Percentiles rank a stretch among this genome's conserved stretches.
Evolutionary conservation across 2,329 filamentous ascomycete genomes (phyloP).

Genomic region (Fusarium annulatum): DNA sequence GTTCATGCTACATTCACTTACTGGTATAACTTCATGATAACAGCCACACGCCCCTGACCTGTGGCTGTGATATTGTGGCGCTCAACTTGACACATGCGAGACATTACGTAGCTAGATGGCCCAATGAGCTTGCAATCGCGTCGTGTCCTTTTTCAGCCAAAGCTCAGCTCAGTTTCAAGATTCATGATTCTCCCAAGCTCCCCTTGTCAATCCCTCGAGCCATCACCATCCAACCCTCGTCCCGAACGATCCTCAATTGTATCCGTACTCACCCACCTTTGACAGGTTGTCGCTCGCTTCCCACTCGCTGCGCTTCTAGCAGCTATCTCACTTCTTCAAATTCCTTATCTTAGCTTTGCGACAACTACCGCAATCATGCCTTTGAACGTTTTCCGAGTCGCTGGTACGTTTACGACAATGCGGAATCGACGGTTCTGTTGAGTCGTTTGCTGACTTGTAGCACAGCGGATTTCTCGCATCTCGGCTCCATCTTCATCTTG

Average conservation of each 20-base stretch:
- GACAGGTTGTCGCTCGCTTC: slow-evolving; percentile 31
- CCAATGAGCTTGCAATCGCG: slow-evolving; percentile 48
- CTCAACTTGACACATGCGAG: slow-evolving; percentile 20
- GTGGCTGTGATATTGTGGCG: slow-evolving; percentile 14
- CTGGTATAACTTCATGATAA: not conserved
- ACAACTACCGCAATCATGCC: slow-evolving; percentile 52
- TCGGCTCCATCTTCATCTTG: slow-evolving; percentile 92
- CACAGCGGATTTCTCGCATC: slow-evolving; percentile 92
- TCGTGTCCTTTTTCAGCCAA: slow-evolving; percentile 47
- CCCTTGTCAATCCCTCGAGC: slow-evolving; percentile 35
- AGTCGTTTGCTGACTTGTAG: slow-evolving; percentile 32
- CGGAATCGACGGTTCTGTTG: not conserved
- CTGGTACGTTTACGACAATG: slow-evolving; percentile 56
- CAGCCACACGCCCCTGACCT: slow-evolving; percentile 6
- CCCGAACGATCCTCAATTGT: slow-evolving; percentile 32
- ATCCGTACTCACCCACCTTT: slow-evolving; percentile 9
- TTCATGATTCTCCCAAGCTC: slow-evolving; percentile 41
- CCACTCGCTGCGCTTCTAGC: slow-evolving; percentile 33
- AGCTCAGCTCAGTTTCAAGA: slow-evolving; percentile 34
- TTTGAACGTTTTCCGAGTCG: slow-evolving; percentile 69
- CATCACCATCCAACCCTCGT: slow-evolving; percentile 25
- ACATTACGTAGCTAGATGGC: slow-evolving; percentile 37
- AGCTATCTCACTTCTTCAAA: slow-evolving; percentile 18
- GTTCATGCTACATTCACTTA: not conserved
- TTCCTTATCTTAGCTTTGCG: slow-evolving; percentile 26